phyloP scores from a whole-genome alignment of 768 basidiomycete species.

The Boletus subcaerulescens region DNA sequence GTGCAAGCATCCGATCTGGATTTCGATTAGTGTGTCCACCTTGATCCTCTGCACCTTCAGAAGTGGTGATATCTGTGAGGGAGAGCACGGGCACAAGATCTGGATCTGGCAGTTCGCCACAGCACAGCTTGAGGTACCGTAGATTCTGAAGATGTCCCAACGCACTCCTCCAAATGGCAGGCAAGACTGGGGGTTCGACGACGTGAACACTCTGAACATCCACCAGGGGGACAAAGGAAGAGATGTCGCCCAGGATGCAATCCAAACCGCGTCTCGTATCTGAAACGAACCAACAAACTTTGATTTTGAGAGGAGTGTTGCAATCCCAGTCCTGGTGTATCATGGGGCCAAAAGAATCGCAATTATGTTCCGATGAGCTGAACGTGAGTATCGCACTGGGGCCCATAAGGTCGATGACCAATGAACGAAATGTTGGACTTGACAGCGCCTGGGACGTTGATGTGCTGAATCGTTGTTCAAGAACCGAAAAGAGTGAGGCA shows the following conservation, averaged over 20 bases:
- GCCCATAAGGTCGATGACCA: neutral
- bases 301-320: neutral
- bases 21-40: no score
- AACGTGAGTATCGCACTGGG: neutral
- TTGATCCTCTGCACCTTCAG: no score
- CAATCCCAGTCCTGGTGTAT: neutral
- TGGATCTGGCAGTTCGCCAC: neutral
- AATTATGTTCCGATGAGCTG: neutral
- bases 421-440: neutral
- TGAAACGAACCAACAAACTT: neutral
- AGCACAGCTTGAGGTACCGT: neutral
- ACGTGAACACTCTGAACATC: neutral
- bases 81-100: neutral
- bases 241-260: neutral
- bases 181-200: neutral
- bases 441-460: neutral
- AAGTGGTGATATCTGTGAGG: no score
- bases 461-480: neutral
- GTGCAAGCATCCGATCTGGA: neutral
- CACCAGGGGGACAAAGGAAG: neutral
- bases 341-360: neutral
- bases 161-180: no score
- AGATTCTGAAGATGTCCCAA: neutral
- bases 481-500: neutral
- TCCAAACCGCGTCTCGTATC: no score